A percentile compares a stretch with the other conserved stretches of the same genome.
These are phyloP conservation scores for Mycena belliarum DNA, from an alignment of 768 basidiomycete genomes.

Conservation along the genomic window DNA sequence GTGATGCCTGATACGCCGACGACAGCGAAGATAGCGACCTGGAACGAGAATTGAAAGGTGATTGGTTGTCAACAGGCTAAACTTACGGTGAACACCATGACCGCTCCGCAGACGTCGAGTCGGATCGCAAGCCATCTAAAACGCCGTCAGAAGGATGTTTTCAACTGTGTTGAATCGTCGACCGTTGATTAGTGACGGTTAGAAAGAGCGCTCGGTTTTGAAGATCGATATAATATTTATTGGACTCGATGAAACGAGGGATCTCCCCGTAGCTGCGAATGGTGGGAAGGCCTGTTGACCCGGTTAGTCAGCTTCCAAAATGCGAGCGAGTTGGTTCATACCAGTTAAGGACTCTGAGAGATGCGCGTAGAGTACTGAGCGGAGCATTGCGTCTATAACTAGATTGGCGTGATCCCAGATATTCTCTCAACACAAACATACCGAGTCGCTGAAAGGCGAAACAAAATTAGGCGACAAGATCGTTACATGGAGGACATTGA, in stretches of 20 bases:
- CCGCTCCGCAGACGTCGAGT: slow-evolving; percentile 67
- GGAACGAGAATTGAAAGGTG: not conserved
- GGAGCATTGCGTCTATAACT: slow-evolving; percentile 61
- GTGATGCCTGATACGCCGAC: slow-evolving; percentile 55
- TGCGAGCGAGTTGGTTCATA: slow-evolving; percentile 7
- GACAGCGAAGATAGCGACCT: slow-evolving; percentile 70
- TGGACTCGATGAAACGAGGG: slow-evolving; percentile 61
- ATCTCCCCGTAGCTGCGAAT: slow-evolving; percentile 74
- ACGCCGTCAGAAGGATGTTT: not conserved
- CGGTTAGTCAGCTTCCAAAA: not conserved
- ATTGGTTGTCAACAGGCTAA: not conserved
- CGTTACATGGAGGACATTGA: not conserved
- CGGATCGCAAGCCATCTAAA: slow-evolving; percentile 69
- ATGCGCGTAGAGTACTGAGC: slow-evolving; percentile 74
- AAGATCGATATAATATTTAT: slow-evolving; percentile 67
- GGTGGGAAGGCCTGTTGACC: slow-evolving; percentile 52
- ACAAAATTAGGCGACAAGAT: not conserved
- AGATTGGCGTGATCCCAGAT: not conserved
- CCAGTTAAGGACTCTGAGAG: slow-evolving; percentile 78
- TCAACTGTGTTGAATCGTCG: not conserved
- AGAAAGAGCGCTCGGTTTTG: slow-evolving; percentile 73
- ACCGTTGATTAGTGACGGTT: slow-evolving; percentile 68
- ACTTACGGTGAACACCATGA: slow-evolving; percentile 55
- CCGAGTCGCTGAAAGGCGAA: slow-evolving; percentile 30
- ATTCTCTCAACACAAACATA: not conserved